phyloP scores from a whole-genome alignment of 257 asterid species.

The Nemophila menziesii region DNA sequence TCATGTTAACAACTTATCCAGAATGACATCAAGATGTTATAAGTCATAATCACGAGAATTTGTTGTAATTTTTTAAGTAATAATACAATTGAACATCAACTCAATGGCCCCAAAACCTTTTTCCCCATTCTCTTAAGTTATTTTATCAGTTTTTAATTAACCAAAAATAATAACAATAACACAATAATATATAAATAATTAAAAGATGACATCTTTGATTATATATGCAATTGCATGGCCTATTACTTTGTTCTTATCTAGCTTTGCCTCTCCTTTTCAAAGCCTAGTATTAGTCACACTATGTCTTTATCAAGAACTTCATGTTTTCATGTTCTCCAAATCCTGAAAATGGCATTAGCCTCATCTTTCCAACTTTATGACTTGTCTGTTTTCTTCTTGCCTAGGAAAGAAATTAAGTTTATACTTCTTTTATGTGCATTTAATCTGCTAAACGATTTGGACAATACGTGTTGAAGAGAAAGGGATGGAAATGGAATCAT shows the following conservation, averaged over 20 bases:
- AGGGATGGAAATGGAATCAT: too few species aligned
- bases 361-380: not conserved
- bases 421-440: not conserved
- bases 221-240: not conserved
- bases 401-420: not conserved
- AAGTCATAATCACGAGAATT: too few species aligned
- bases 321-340: constrained; percentile 4
- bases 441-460: not conserved
- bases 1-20: too few species aligned
- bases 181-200: not conserved
- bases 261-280: constrained; percentile 14
- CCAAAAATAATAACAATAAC: not conserved
- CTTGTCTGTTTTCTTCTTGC: not conserved
- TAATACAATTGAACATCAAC: too few species aligned
- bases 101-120: not conserved
- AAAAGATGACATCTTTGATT: constrained; percentile 14
- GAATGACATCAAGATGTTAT: too few species aligned
- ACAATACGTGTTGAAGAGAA: too few species aligned
- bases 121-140: not conserved
- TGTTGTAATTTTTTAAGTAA: too few species aligned
- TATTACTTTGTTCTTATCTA: constrained; percentile 12
- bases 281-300: not conserved
- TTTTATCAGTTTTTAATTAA: not conserved
- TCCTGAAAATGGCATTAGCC: not conserved
- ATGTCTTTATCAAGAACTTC: constrained; percentile 13